Evolutionary conservation across 202 grass and related monocot species (phyloP), one percentile per base, ranked within the genome.

Genomic region (Musa balbisiana): DNA sequence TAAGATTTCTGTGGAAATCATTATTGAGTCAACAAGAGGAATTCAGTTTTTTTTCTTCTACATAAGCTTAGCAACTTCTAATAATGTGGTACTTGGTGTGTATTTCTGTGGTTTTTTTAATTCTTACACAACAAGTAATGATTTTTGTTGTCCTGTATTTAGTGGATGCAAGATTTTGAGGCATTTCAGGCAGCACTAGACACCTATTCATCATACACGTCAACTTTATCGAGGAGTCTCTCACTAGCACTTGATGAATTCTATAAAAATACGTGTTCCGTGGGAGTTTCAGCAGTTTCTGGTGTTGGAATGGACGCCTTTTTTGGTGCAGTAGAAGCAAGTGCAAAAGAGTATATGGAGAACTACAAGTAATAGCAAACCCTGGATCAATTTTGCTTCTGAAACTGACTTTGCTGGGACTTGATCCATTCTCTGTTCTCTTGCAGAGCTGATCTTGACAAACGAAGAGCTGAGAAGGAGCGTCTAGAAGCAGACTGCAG

Each of bases 131-230:
- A 10, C 0, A 27, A 73, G 16, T 66, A 52, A 65, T 55, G 22
- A 25, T 59, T 53, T 71, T 60, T 10, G 11, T 55, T 79, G 13
- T 80, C 81, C 67, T 70, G 17, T 52, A 12, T 83, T 20, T 83
- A 98, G 94, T 98, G 94, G 91, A 98, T 98, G 94, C 76, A 92
- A 87, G 94, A 98, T 88, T 92, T 98, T 76, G 87, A 98, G 56
- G 85, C 88, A 4, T 98, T 93, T 90, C 94, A 93, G 85, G 79
- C 79, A 64, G 85, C 94, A 59, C 72, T 98, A 72, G 91, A 98
- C 11, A 85, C 88, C 0, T 91, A 98, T 78, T 85, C 87, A 66
- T 94, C 94, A 25, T 98, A 92, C 78, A 77, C 89, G 1, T 87
- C 94, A 80, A 87, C 91, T 76, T 87, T 92, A 79, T 81, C 85